Evolutionary conservation across 192 early-diverging fungal genomes (phyloP).

Genomic region (Allomyces arbusculus): DNA sequence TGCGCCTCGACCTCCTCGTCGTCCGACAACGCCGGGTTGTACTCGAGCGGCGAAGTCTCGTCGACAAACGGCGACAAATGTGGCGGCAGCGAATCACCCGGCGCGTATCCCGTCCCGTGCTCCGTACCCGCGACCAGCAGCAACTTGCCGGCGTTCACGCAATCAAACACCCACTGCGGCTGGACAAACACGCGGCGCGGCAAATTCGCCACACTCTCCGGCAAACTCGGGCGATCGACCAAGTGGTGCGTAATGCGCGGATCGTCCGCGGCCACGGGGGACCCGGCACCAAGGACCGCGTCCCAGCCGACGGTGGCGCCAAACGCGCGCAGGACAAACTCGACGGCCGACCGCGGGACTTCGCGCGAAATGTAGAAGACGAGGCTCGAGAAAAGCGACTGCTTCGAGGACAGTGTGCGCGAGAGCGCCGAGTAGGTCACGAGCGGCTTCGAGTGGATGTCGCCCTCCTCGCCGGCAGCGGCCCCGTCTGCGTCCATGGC

Average conservation of each 20-base stretch:
- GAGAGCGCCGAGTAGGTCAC: slow-evolving; percentile 1
- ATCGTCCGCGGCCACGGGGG: slow-evolving; percentile 58
- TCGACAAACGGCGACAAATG: slow-evolving; percentile 88
- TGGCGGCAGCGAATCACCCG: slow-evolving; percentile 66
- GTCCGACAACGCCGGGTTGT: slow-evolving; percentile 63
- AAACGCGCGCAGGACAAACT: slow-evolving; percentile 75
- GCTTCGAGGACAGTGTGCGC: slow-evolving; percentile 26
- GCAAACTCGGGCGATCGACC: slow-evolving; percentile 55
- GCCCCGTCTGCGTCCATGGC: slow-evolving; percentile 21
- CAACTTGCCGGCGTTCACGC: slow-evolving; percentile 64
- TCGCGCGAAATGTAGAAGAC: slow-evolving; percentile 83
- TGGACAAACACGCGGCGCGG: slow-evolving; percentile 61
- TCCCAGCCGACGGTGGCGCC: slow-evolving; percentile 87
- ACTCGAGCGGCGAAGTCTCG: slow-evolving; percentile 71
- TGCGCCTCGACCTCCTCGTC: slow-evolving; percentile 61
- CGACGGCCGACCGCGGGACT: slow-evolving; percentile 76
- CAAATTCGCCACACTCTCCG: slow-evolving; percentile 27
- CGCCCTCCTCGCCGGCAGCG: slow-evolving; percentile 4
- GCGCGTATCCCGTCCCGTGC: slow-evolving; percentile 36
- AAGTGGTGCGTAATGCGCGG: slow-evolving; percentile 76
- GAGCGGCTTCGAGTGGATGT: slow-evolving; percentile 9
- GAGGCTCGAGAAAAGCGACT: slow-evolving; percentile 33
- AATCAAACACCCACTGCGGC: slow-evolving; percentile 97
- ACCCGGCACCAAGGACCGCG: slow-evolving; percentile 45
- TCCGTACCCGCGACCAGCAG: slow-evolving; percentile 18